Base-by-base conservation (phyloP, 2,329 filamentous ascomycete species). In the Epichloe gansuensis region DNA sequence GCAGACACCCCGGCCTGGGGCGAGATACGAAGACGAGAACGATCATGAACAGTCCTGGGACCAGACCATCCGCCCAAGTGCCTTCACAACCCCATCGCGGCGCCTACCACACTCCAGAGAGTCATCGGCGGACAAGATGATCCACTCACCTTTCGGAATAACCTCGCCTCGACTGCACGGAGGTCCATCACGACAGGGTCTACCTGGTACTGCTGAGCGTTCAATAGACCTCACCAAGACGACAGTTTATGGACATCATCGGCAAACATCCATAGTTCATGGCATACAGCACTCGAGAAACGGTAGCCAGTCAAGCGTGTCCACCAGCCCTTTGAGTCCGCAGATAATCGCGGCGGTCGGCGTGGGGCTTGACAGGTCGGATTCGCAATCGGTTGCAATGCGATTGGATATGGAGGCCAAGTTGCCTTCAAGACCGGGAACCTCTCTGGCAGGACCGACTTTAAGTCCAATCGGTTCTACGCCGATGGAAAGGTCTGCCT, bases 181-280 rank as follows among this genome's bases (percentile, higher is more conserved):
- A 38, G 62, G 70, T 38, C 59, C 68, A 36, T 66, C 71, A 52
- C 72, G 74, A 55, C 63, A 67, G 31, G 68, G 61, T 41, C 60
- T 73, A 27, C 70, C 31, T 44, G 54, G 66, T 52, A 67, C 66
- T 35, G 65, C 74, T 54, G 77, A 80, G 59, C 73, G 77, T 58
- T 63, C 72, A n/a, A 67, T 75, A 54, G 80, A 82, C 43, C 58
- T 73, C 47, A 81, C 78, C 51, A 82, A 81, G 63, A 68, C 69
- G 43, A 70, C 70, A 36, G 63, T 73, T 25, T 82, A 97, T 74
- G 88, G 87, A 54, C 90, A 98, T 67, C 89, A 97, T 70, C 84
- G 93, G 51, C 89, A 98, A 71, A 95, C 91, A 0, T 97, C 91
- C 47, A 96, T 97, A 60, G 90, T 97, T 53, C 88, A 97, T 80